Conservation (phyloP, 805 yeast species). For the Torulaspora maleeae region DNA sequence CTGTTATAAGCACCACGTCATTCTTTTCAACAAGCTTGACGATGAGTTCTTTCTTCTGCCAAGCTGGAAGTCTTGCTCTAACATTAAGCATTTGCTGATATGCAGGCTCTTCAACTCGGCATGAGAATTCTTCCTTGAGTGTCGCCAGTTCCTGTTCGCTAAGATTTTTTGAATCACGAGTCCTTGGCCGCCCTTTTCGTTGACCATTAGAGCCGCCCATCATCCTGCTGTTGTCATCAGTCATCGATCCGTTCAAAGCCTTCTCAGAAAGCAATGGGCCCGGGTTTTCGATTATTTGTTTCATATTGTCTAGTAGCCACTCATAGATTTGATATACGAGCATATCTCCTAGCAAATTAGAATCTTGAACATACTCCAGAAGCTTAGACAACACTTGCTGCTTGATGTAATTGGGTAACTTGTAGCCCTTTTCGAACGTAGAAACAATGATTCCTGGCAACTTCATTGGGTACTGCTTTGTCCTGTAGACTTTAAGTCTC, state of each 20-base stretch:
- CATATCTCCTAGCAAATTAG: slow-evolving; percentile 59
- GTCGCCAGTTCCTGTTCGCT: slow-evolving; percentile 33
- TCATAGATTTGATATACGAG: slow-evolving; percentile 65
- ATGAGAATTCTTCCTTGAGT: slow-evolving; percentile 37
- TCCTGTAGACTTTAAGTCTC: slow-evolving; percentile 41
- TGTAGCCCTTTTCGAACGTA: slow-evolving; percentile 39
- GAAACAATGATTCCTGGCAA: slow-evolving; percentile 66
- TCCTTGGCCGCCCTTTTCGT: background rate
- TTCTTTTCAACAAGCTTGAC: slow-evolving; percentile 52
- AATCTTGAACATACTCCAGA: slow-evolving; percentile 40
- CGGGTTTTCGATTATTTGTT: slow-evolving; percentile 60
- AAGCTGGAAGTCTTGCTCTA: slow-evolving; percentile 74
- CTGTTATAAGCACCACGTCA: slow-evolving; percentile 75
- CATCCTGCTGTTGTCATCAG: background rate
- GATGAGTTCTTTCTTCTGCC: slow-evolving; percentile 59
- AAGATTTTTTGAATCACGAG: slow-evolving; percentile 4
- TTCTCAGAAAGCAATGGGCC: slow-evolving; percentile 50
- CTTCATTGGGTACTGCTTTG: slow-evolving; percentile 55
- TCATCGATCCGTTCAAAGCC: slow-evolving; percentile 15
- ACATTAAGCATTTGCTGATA: slow-evolving; percentile 40
- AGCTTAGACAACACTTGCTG: slow-evolving; percentile 49
- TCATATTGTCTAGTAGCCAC: slow-evolving; percentile 67
- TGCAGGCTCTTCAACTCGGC: slow-evolving; percentile 33
- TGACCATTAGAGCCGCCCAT: background rate
- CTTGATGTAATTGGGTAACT: slow-evolving; percentile 67